phyloP scores from a whole-genome alignment of 768 basidiomycete genomes.

The Suillus ampliporus region DNA sequence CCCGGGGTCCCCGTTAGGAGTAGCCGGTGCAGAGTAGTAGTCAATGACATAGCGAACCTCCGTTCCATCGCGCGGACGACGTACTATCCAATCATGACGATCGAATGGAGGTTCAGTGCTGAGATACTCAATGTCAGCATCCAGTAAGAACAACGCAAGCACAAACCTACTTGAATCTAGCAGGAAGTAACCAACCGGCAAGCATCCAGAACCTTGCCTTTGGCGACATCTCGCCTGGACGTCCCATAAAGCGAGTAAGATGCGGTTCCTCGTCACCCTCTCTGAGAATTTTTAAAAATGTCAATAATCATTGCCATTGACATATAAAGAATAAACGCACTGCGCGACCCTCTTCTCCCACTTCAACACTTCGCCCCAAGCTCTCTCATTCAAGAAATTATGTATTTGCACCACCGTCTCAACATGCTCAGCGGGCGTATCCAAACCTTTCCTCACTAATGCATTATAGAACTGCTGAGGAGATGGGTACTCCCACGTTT shows the following conservation, averaged over 20 bases:
- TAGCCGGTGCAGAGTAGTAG: slow-evolving; percentile 93
- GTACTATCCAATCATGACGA: slow-evolving; percentile 96
- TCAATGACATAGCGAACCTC: slow-evolving; percentile 97
- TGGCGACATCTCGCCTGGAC: slow-evolving; percentile 92
- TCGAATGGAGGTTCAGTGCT: slow-evolving; percentile 96
- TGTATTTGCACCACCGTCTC: slow-evolving; percentile 99
- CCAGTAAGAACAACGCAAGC: background rate
- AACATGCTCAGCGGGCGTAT: slow-evolving; percentile 94
- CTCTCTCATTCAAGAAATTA: slow-evolving; percentile 96
- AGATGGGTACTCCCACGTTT: slow-evolving; percentile 93
- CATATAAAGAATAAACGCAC: slow-evolving; percentile 22
- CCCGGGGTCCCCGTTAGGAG: slow-evolving; percentile 90
- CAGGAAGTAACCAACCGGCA: slow-evolving; percentile 89
- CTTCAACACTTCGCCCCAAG: slow-evolving; percentile 92
- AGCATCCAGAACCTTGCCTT: slow-evolving; percentile 89
- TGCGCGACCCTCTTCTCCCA: slow-evolving; percentile 77
- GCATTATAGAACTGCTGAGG: slow-evolving; percentile 99
- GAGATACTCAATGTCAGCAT: slow-evolving; percentile 11
- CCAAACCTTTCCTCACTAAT: slow-evolving; percentile 94
- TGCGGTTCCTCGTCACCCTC: slow-evolving; percentile 63
- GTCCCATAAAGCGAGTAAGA: slow-evolving; percentile 84
- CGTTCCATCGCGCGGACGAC: slow-evolving; percentile 76
- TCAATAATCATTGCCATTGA: slow-evolving; percentile 9
- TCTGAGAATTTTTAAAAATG: slow-evolving; percentile 40
- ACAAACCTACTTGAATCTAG: slow-evolving; percentile 79